Conservation (phyloP, 139 green algal genomes). For the Dunaliella primolecta region DNA sequence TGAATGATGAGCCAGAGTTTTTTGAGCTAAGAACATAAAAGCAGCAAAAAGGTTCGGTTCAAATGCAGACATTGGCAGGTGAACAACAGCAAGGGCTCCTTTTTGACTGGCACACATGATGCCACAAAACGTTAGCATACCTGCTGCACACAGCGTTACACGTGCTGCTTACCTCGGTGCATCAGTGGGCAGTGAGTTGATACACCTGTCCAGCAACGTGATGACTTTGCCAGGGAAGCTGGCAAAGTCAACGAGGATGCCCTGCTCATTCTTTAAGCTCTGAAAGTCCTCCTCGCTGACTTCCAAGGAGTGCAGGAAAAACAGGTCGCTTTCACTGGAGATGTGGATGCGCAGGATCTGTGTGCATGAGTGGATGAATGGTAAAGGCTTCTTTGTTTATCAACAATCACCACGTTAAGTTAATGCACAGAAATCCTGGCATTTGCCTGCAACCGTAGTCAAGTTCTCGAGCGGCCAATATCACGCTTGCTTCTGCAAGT, state of each 20-base stretch:
- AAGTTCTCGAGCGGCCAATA: neutral
- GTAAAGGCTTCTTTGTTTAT: neutral
- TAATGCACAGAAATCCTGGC: neutral
- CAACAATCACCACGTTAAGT: neutral
- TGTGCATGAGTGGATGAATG: neutral
- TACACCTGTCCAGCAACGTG: slow-evolving; percentile 80
- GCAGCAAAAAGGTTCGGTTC: too few relatives aligned
- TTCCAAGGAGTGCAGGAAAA: slow-evolving; percentile 82
- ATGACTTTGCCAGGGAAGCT: slow-evolving; percentile 86
- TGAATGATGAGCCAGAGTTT: too few relatives aligned
- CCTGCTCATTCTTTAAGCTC: slow-evolving; percentile 80
- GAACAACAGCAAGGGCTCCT: too few relatives aligned
- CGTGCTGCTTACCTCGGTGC: slow-evolving; percentile 46
- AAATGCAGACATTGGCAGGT: too few relatives aligned
- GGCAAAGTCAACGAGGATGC: slow-evolving; percentile 89
- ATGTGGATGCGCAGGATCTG: slow-evolving; percentile 74
- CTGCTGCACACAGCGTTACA: too few relatives aligned
- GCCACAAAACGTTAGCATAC: too few relatives aligned
- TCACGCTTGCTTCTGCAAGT: neutral
- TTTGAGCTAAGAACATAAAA: too few relatives aligned
- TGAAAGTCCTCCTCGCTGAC: slow-evolving; percentile 89
- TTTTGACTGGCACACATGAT: too few relatives aligned
- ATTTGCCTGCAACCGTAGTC: neutral
- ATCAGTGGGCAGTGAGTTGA: slow-evolving; percentile 41
- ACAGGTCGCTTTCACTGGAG: slow-evolving; percentile 71